Evolutionary conservation across 768 basidiomycete species (phyloP), one percentile per base, ranked within the genome.

Genomic region (Tylopilus subfusipes): DNA sequence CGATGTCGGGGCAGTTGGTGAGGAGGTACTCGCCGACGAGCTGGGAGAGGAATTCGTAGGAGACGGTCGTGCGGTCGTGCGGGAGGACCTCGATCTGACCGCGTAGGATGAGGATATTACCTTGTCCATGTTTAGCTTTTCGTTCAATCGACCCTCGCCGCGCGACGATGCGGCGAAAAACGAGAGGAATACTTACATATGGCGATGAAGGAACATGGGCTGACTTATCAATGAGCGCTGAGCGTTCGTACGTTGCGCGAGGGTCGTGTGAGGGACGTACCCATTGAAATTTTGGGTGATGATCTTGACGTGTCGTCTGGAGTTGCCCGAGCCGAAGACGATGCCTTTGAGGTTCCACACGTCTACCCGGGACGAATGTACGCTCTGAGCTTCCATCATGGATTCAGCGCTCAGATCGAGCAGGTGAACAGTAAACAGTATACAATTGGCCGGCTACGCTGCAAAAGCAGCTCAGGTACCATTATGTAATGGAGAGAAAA

Each of bases 161-260:
- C 16, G 33, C 1, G 13, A 4, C 4, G 33, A 16, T 10, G 12
- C 25, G 14, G 25, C 4, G 30, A 34, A 0, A 16, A 36, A 16
- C 2, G 34, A 18, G 18, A 6, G 34, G 12, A 33, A 38, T n/a
- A 65, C 44, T 61, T 64, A 90, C 90, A 93, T 54, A 93, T 88
- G 25, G 92, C 93, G 62, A 95, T 91, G 59, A 95, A 89, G 0
- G 90, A 93, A 65, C 93, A 95, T 10, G 93, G 92, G 10, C 93
- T 94, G 65, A n/a, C n/a, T n/a, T n/a, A n/a, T n/a, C n/a, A n/a
- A n/a, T n/a, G n/a, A n/a, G n/a, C n/a, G n/a, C n/a, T 8, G 33
- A 16, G 40, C 16, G 21, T n/a, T n/a, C n/a, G n/a, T n/a, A n/a
- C n/a, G n/a, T n/a, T n/a, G n/a, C n/a, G 10, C 33, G 36, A 39